Percentiles rank a stretch among this genome's conserved stretches.
Conservation (phyloP, 352 stramenopile genomes). For the Phytophthora sp. region DNA sequence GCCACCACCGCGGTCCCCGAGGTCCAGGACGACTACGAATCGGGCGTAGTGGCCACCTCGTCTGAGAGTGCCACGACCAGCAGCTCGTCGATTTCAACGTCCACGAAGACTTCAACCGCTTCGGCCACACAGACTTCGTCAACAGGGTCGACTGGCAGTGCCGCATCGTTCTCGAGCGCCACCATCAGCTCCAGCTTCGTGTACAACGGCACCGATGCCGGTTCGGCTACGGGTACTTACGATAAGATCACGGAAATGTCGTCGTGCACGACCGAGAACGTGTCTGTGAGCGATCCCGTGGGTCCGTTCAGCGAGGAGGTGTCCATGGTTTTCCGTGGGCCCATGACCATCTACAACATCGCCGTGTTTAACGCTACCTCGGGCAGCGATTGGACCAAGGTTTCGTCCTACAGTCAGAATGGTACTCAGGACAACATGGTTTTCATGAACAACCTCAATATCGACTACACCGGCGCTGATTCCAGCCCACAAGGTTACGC, state of each 20-base stretch:
- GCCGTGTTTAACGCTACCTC: constrained; percentile 45
- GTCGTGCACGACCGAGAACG: constrained; percentile 40
- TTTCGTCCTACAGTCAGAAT: constrained; percentile 49
- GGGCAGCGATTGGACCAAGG: constrained; percentile 44
- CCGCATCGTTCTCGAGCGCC: constrained; percentile 48
- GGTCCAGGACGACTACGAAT: constrained; percentile 37
- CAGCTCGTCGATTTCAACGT: constrained; percentile 14
- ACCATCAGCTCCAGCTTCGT: constrained; percentile 58
- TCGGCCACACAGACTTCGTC: constrained; percentile 19
- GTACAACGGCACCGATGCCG: constrained; percentile 47
- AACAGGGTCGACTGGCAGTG: constrained; percentile 23
- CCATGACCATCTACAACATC: constrained; percentile 70
- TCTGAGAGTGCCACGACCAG: constrained; percentile 10
- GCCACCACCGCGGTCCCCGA: constrained; percentile 17
- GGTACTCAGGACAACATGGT: constrained; percentile 53
- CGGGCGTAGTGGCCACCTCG: constrained; percentile 21
- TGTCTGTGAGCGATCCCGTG: constrained; percentile 45
- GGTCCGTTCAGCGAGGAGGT: constrained; percentile 63
- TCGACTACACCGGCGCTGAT: constrained; percentile 53
- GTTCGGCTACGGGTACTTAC: constrained; percentile 50
- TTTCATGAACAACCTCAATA: constrained; percentile 72
- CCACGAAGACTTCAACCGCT: constrained; percentile 1
- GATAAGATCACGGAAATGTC: constrained; percentile 46
- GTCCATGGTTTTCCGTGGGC: constrained; percentile 61
- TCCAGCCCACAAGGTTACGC: constrained; percentile 59